Percentiles rank a stretch among this genome's conserved stretches.
Conservation (phyloP, 2,329 filamentous ascomycete genomes). For the Cytospora chrysosperma region DNA sequence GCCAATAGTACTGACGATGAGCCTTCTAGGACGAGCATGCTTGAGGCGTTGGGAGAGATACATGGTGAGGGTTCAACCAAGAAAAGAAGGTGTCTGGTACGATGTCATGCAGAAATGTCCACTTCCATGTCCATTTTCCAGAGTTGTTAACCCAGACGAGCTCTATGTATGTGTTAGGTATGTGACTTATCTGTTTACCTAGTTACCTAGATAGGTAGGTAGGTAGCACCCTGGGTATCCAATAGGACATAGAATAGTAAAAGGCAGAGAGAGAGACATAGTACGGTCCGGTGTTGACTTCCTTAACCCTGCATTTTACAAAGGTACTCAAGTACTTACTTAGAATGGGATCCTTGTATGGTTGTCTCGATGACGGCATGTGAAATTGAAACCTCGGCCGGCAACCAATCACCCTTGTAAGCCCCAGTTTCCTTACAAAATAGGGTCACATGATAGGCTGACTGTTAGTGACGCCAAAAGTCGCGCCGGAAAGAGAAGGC, state of each 20-base stretch:
- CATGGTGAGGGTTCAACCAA: conserved; percentile 34
- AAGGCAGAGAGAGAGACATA: too few relatives aligned
- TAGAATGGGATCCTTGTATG: too few relatives aligned
- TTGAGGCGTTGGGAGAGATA: conserved; percentile 37
- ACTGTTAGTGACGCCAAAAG: conserved; percentile 31
- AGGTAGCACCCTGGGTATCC: neutral
- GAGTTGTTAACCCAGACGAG: neutral
- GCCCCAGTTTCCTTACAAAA: conserved; percentile 25
- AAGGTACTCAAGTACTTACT: neutral
- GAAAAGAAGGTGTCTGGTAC: neutral
- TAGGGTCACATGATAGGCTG: conserved; percentile 42
- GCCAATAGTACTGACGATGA: neutral
- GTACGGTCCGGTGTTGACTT: too few relatives aligned
- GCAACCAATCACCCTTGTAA: neutral
- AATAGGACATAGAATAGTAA: too few relatives aligned
- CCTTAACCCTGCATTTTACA: too few relatives aligned
- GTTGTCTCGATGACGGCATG: conserved; percentile 13
- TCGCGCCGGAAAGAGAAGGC: conserved; percentile 34
- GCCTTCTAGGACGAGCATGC: conserved; percentile 39
- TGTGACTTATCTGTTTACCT: neutral
- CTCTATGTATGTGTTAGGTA: neutral
- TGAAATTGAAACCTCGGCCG: conserved; percentile 20
- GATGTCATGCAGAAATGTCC: neutral
- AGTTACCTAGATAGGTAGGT: neutral
- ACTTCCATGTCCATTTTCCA: neutral